Evolutionary conservation across 768 basidiomycete genomes (phyloP).

Genomic region (Suillus plorans): DNA sequence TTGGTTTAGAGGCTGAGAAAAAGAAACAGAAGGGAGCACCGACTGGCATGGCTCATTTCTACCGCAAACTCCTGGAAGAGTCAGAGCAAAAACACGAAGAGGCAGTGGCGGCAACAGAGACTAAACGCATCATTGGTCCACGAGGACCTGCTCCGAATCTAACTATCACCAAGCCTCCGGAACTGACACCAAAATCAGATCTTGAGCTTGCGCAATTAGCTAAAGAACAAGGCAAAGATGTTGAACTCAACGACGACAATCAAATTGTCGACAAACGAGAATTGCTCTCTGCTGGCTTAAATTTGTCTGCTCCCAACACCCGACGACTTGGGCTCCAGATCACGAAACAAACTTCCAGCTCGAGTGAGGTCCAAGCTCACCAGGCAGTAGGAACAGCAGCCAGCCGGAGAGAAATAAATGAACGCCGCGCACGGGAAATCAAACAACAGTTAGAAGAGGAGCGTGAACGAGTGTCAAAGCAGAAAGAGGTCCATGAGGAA

Average conservation of each 20-base stretch:
- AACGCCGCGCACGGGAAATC: slow-evolving; percentile 78
- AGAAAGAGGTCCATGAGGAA: slow-evolving; percentile 58
- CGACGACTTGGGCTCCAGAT: slow-evolving; percentile 57
- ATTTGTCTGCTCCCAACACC: slow-evolving; percentile 82
- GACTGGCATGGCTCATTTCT: slow-evolving; percentile 87
- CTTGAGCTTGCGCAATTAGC: slow-evolving; percentile 71
- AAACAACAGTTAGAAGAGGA: slow-evolving; percentile 79
- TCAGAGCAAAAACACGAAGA: slow-evolving; percentile 83
- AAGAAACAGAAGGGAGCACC: slow-evolving; percentile 58
- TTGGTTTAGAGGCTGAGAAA: slow-evolving; percentile 47
- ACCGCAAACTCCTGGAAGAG: slow-evolving; percentile 74
- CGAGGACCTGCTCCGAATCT: slow-evolving; percentile 64
- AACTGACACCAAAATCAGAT: slow-evolving; percentile 66
- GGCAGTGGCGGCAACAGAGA: slow-evolving; percentile 72
- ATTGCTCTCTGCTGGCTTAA: slow-evolving; percentile 87
- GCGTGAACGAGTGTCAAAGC: slow-evolving; percentile 52
- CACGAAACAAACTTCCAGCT: slow-evolving; percentile 17
- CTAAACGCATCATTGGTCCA: slow-evolving; percentile 59
- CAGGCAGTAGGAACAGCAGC: slow-evolving; percentile 87
- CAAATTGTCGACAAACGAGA: slow-evolving; percentile 97
- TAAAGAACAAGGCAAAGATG: slow-evolving; percentile 71
- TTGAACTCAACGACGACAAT: slow-evolving; percentile 96
- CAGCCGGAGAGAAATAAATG: slow-evolving; percentile 76
- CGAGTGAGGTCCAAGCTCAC: slow-evolving; percentile 47
- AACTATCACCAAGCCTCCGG: slow-evolving; percentile 72